Evolutionary conservation across 2,329 filamentous ascomycete species (phyloP), one percentile per base, ranked within the genome.

Genomic region (Fusarium buharicum): DNA sequence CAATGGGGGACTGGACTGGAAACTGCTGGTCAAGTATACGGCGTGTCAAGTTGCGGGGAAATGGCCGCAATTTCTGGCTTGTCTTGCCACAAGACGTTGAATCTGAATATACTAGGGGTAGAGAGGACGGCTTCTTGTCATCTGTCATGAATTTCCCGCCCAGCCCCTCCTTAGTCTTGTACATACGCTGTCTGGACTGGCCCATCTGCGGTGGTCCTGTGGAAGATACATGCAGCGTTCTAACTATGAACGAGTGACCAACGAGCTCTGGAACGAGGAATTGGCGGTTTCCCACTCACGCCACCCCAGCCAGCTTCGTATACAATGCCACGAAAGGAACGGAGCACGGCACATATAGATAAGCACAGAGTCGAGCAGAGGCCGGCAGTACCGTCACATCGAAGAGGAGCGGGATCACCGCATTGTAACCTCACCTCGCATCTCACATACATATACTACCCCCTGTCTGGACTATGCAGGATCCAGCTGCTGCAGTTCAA

Each of bases 1-100:
- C 55, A 55, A 66, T 65, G 54, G 55, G 56, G 50, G 48, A 34
- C 44, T 24, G 45, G 45, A 59, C 45, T 30, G 27, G 30, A 37
- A 30, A 57, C 39, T 34, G 18, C 45, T 49, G 22, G 52, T 31
- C 34, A 54, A 50, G 27, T 61, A 55, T 27, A 17, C 20, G 20
- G 17, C 38, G 48, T 40, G 45, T 59, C 49, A 45, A 24, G 55
- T 49, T 69, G 67, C 65, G 67, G 67, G 58, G 63, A 63, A 64
- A 55, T 55, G 52, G 37, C 34, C 38, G 37, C 43, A 49, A 54
- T 44, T 37, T 37, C 22, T 34, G 41, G 30, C 30, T 20, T 45
- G 53, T 62, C 60, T 47, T 45, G 41, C 31, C 39, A 36, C 40
- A 12, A 64, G 30, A 49, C 41, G 45, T 47, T 46, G 47, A 40